Evolutionary conservation across 768 basidiomycete species (phyloP).

Genomic region (Macrocybe gigantea): DNA sequence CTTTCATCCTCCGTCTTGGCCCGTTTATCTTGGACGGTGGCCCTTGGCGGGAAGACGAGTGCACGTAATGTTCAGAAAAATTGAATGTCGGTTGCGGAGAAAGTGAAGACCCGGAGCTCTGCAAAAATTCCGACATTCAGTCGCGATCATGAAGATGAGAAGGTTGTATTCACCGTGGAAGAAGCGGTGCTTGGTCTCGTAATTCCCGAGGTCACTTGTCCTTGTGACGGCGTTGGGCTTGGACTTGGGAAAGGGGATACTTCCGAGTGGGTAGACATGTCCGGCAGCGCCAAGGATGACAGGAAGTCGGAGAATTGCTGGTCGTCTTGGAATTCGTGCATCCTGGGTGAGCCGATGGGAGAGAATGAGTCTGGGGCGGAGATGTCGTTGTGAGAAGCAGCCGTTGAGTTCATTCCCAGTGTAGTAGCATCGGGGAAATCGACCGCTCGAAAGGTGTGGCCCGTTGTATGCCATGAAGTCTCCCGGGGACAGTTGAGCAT

Average conservation of each 20-base stretch:
- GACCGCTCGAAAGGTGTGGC: background rate
- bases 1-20: conserved; percentile 7
- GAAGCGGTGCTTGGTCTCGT: too few relatives aligned
- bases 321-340: background rate
- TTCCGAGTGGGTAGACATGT: background rate
- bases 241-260: background rate
- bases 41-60: conserved; percentile 1
- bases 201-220: too few relatives aligned
- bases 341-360: background rate
- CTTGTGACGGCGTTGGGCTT: too few relatives aligned
- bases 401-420: background rate
- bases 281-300: background rate
- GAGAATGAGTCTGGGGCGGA: background rate
- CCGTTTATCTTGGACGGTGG: conserved; percentile 1
- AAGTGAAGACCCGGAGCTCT: too few relatives aligned
- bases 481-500: background rate
- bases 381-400: background rate
- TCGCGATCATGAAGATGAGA: too few relatives aligned
- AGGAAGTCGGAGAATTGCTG: conserved; percentile 7
- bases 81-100: too few relatives aligned
- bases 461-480: conserved; percentile 1
- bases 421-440: background rate
- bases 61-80: too few relatives aligned
- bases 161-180: too few relatives aligned
- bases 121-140: too few relatives aligned